phyloP scores from a whole-genome alignment of 495 filamentous ascomycete species.

The Neurospora sp. region DNA sequence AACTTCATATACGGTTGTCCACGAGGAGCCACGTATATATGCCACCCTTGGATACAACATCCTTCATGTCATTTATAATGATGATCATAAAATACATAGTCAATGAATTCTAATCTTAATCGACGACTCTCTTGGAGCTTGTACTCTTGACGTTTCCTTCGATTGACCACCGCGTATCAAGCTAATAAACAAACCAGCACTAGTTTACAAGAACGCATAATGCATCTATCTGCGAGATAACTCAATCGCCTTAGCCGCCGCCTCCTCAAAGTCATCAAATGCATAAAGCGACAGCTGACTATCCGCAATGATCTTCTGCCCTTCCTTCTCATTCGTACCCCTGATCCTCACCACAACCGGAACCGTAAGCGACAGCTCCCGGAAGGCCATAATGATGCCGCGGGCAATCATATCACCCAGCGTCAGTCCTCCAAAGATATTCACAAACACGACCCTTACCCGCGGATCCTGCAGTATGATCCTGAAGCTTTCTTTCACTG shows the following conservation, averaged over 20 bases:
- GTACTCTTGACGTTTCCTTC: neutral
- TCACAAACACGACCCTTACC: slow-evolving; percentile 71
- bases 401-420: slow-evolving; percentile 82
- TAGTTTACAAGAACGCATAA: no score
- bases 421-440: slow-evolving; percentile 85
- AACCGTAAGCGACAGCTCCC: slow-evolving; percentile 55
- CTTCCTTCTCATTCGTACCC: slow-evolving; percentile 72
- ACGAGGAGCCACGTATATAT: neutral
- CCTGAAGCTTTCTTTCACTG: slow-evolving; percentile 66
- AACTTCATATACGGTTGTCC: neutral
- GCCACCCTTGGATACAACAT: neutral
- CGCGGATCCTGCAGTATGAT: slow-evolving; percentile 60
- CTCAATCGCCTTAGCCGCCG: slow-evolving; percentile 62
- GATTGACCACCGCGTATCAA: neutral
- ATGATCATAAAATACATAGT: neutral
- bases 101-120: neutral
- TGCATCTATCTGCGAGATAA: slow-evolving; percentile 34
- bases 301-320: slow-evolving; percentile 66
- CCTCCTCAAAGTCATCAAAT: slow-evolving; percentile 76
- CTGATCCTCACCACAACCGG: slow-evolving; percentile 78
- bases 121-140: neutral
- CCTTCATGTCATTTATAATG: neutral
- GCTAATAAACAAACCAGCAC: no score
- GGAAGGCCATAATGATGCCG: slow-evolving; percentile 69
- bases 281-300: slow-evolving; percentile 64